Evolutionary conservation across 345 rosid species (phyloP).

Genomic region (Passiflora organensis): DNA sequence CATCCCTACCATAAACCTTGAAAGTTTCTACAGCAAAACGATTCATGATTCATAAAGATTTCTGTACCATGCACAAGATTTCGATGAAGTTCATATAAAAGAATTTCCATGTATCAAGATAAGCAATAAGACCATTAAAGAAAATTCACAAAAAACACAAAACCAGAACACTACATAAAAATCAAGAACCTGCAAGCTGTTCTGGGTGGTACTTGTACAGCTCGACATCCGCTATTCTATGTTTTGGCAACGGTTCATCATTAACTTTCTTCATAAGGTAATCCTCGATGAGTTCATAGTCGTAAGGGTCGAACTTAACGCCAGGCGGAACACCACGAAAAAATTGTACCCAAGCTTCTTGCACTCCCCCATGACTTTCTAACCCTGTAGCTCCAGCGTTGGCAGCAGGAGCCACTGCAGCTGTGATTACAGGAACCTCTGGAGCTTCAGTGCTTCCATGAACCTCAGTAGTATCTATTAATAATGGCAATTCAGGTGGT

Average conservation of each 20-base stretch:
- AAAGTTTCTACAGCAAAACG: slow-evolving; percentile 4
- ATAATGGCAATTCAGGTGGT: too few species aligned
- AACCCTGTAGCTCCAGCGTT: too few species aligned
- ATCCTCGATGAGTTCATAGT: slow-evolving; percentile 7
- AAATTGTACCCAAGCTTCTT: too few species aligned
- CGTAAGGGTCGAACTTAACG: slow-evolving; percentile 4
- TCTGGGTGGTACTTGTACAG: slow-evolving; percentile 11
- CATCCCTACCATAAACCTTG: neutral
- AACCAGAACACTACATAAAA: neutral
- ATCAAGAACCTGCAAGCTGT: neutral
- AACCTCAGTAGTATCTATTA: too few species aligned
- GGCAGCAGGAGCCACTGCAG: too few species aligned
- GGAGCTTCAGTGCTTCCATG: too few species aligned
- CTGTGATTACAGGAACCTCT: too few species aligned
- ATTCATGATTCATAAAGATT: too few species aligned
- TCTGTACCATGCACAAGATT: too few species aligned
- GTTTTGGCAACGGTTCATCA: neutral
- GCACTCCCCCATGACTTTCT: too few species aligned
- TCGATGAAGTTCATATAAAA: too few species aligned
- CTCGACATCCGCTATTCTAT: slow-evolving; percentile 2
- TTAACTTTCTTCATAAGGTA: slow-evolving; percentile 5
- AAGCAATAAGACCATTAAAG: neutral
- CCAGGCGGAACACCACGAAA: slow-evolving; percentile 21
- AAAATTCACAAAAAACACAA: neutral
- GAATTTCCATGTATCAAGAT: too few species aligned